Base-by-base conservation (phyloP, 2,329 filamentous ascomycete species). In the Colletotrichum siamense region DNA sequence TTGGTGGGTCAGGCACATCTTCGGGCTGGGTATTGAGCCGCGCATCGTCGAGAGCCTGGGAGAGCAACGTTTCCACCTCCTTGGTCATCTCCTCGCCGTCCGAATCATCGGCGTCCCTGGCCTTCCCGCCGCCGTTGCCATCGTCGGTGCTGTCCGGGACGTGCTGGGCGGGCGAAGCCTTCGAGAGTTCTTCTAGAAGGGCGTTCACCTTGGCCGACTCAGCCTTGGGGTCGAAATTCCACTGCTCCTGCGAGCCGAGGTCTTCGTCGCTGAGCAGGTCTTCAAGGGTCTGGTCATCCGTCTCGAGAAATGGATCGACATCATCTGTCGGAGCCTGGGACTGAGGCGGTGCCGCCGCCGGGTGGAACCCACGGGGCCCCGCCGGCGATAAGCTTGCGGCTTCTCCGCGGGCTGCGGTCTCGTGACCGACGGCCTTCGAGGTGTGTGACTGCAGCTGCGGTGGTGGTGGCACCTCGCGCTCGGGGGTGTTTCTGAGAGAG, bases 221-320 rank as follows among this genome's bases (percentile, higher is more conserved):
- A 16, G 84, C 82, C 32, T 81, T 80, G 2, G 83, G 79, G 34
- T 81, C 80, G 9, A 71, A 59, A 6, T 64, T 77, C 78, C 66
- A 81, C 78, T 5, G 70, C 83, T 5, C 68, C 83, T 13, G 86
- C 84, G 0, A 83, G 22, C 18, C 63, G 4, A 83, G 80, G 26
- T 82, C 83, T 10, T 89, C 83, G 32, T 87, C 85, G 3, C 84
- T 85, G 4, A 92, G 84, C 12, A 92, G 84, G 75, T 91, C 89
- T 71, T 91, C 86, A 1, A 91, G 82, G 2, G 87, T 89, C 63
- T 87, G 83, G n/a, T 91, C 89, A 77, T 91, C 89, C 4, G 87
- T 88, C 44, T 85, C 82, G 32, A 88, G 84, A 22, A 89, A 79
- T 3, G 83, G 81, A 52, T 87, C 86, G 0, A 86, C 83, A 57